Conservation (phyloP, 805 yeast genomes). For the Barnettozyma siamensis region DNA sequence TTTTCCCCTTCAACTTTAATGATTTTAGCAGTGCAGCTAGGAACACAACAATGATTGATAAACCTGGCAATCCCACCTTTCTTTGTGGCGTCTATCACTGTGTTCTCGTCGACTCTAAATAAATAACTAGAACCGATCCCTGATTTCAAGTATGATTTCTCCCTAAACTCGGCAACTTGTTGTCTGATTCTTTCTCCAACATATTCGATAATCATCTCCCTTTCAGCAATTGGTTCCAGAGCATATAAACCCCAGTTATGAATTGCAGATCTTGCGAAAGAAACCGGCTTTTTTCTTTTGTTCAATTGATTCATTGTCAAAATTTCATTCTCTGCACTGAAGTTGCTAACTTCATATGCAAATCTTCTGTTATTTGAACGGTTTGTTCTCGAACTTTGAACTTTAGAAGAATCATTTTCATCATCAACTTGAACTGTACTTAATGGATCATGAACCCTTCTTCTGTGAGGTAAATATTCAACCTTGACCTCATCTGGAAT, state of each 20-base stretch:
- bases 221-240: conserved; percentile 88
- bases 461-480: conserved; percentile 78
- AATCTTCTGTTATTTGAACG: conserved; percentile 83
- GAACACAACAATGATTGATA: conserved; percentile 95
- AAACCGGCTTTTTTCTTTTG: conserved; percentile 87
- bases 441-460: conserved; percentile 60
- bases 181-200: conserved; percentile 94
- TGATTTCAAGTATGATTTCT: conserved; percentile 72
- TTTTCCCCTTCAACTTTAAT: conserved; percentile 91
- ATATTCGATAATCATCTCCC: conserved; percentile 96
- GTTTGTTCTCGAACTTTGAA: conserved; percentile 75
- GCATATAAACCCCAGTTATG: conserved; percentile 99
- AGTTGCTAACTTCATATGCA: conserved; percentile 82
- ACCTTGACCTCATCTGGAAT: conserved; percentile 68
- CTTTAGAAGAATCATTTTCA: conserved; percentile 37
- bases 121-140: conserved; percentile 96
- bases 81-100: conserved; percentile 95
- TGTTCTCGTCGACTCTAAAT: conserved; percentile 87
- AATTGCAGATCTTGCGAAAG: conserved; percentile 95
- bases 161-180: conserved; percentile 91
- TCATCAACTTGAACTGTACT: conserved; percentile 63
- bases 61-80: conserved; percentile 96
- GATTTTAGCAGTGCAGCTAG: conserved; percentile 95
- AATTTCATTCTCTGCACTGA: conserved; percentile 78
- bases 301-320: conserved; percentile 80